Evolutionary conservation across 495 filamentous ascomycete genomes (phyloP).

Genomic region (Lophiostoma macrostomum): DNA sequence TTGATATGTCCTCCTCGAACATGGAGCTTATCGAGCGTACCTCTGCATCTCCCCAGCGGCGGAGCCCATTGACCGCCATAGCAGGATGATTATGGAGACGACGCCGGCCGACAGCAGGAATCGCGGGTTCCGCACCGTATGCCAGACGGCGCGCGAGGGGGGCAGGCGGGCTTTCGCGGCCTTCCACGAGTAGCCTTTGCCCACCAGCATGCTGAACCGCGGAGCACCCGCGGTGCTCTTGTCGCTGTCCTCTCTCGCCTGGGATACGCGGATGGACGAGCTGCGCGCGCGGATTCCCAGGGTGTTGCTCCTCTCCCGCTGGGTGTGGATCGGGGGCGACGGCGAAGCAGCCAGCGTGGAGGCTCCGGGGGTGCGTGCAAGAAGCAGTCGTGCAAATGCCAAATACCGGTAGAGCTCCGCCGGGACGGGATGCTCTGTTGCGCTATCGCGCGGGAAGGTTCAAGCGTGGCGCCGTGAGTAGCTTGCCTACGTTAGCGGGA

Average conservation of each 20-base stretch:
- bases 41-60: conserved; percentile 89
- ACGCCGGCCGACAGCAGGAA: conserved; percentile 74
- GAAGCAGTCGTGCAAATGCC: too few species aligned
- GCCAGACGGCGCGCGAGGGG: conserved; percentile 73
- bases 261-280: conserved; percentile 16
- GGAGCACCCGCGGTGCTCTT: conserved; percentile 11
- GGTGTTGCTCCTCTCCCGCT: conserved; percentile 25
- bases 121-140: conserved; percentile 73
- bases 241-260: conserved; percentile 10
- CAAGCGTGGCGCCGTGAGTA: too few species aligned
- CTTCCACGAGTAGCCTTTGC: conserved; percentile 92
- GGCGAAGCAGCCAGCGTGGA: conserved; percentile 19
- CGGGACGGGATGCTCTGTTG: too few species aligned
- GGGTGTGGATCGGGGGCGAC: conserved; percentile 22
- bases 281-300: conserved; percentile 19
- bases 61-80: conserved; percentile 84
- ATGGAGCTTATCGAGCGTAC: conserved; percentile 51
- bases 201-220: conserved; percentile 61
- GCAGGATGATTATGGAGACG: conserved; percentile 68
- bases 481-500: too few species aligned
- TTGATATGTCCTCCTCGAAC: not conserved
- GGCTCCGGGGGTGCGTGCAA: not conserved
- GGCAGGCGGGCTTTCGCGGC: conserved; percentile 77
- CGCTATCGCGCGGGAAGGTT: too few species aligned
- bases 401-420: too few species aligned